Evolutionary conservation across 106 monocot species (phyloP).

Genomic region (Platanthera zijinensis): DNA sequence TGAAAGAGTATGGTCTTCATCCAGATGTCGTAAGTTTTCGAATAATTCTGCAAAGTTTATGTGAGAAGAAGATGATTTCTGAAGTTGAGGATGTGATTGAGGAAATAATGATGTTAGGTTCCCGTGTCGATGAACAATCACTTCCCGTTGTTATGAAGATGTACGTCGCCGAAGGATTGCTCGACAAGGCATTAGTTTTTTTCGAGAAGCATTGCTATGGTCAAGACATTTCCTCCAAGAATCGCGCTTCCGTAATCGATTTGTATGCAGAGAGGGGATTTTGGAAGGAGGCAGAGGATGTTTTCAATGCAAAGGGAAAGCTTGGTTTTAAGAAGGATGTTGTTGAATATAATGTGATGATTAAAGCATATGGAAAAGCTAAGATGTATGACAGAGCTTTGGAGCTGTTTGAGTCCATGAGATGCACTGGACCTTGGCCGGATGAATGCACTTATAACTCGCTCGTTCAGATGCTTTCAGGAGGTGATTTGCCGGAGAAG

Average conservation of each 20-base stretch:
- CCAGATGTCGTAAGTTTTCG: constrained; percentile 55
- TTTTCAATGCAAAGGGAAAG: constrained; percentile 33
- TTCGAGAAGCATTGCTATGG: constrained; percentile 48
- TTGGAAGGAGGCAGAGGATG: constrained; percentile 70
- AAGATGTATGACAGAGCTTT: constrained; percentile 67
- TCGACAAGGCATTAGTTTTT: constrained; percentile 40
- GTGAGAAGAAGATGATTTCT: constrained; percentile 42
- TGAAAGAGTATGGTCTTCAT: constrained; percentile 25
- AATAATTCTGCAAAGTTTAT: constrained; percentile 52
- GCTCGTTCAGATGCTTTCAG: constrained; percentile 71
- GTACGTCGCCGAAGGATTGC: constrained; percentile 59
- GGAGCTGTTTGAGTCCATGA: constrained; percentile 58
- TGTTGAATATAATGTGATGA: constrained; percentile 76
- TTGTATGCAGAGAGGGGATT: constrained; percentile 71
- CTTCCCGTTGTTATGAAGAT: constrained; percentile 60
- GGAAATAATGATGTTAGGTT: constrained; percentile 26
- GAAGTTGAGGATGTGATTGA: constrained; percentile 55
- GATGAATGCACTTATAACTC: constrained; percentile 88
- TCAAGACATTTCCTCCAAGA: constrained; percentile 42
- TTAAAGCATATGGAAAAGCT: constrained; percentile 76
- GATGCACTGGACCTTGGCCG: constrained; percentile 41
- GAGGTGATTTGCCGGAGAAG: constrained; percentile 34
- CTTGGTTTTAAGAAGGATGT: constrained; percentile 25
- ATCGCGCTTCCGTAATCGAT: constrained; percentile 67
- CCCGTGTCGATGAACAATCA: constrained; percentile 49